These are phyloP conservation scores for Vaccinium corymbosum DNA, from an alignment of 148 eudicot genomes.

Conservation along the genomic window DNA sequence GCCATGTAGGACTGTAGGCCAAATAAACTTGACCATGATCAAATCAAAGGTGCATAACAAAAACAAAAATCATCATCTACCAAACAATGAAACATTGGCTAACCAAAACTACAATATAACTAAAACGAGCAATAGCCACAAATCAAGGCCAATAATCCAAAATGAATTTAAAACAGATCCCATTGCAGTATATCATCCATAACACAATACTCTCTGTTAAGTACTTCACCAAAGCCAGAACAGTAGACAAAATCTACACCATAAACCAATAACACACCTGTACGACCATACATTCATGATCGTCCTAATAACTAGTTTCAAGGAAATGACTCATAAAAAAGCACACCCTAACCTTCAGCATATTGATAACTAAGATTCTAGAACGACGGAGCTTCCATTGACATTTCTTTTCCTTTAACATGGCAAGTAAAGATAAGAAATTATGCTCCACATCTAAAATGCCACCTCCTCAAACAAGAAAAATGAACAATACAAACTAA, in stretches of 20 bases:
- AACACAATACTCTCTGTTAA: background rate
- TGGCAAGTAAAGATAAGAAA: background rate
- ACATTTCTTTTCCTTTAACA: background rate
- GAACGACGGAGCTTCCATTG: background rate
- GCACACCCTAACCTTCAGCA: background rate
- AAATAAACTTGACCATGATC: background rate
- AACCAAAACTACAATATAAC: background rate
- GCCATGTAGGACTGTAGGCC: background rate
- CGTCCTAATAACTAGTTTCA: constrained; percentile 1
- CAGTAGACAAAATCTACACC: background rate
- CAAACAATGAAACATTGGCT: background rate
- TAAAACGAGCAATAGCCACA: background rate
- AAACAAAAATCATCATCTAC: background rate
- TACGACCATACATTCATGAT: background rate
- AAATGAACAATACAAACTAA: background rate
- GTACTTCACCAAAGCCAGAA: background rate
- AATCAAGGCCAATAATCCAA: background rate
- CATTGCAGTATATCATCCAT: background rate
- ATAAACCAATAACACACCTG: background rate
- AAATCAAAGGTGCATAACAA: background rate
- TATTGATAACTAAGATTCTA: background rate
- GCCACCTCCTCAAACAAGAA: background rate
- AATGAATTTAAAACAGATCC: background rate
- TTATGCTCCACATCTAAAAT: background rate
- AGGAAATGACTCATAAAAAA: background rate